Base-by-base conservation (phyloP, 1,284 basidiomycete genomes). In the Puccinia novopanici region DNA sequence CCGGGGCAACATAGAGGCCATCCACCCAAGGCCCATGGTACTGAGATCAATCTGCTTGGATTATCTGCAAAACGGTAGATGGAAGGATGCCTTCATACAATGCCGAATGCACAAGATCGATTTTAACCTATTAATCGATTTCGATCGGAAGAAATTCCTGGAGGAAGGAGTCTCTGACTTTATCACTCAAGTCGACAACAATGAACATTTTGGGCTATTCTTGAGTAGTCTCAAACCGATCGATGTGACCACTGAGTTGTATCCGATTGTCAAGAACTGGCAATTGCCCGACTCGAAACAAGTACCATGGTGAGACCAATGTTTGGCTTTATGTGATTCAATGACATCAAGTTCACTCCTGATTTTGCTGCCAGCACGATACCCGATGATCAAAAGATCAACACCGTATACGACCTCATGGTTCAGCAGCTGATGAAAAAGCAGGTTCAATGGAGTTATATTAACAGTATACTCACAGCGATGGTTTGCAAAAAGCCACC, bases 91-190 rank as follows among this genome's bases (percentile, higher is more conserved):
- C 0, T 95, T 98, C 86, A 86, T 93, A 50, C 90, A 93, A 0
- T 98, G 95, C 86, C 89, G 97, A 54, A 95, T 95, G 84, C 95
- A 99, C 85, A 90, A 97, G 0, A 90, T 99, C 75, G 96, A 98
- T 84, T 89, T 98, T 79, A 94, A 93, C 85, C 88, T 95, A 48
- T 87, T 99, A 37, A 91, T 95, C 78, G 92, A 96, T 82, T 91
- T 95, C 82, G 88, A 93, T 80, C 88, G 90, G 9, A 86, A 86
- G 0, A 87, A 87, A n/a, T 96, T 99, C 86, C 87, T 92, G 84
- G 85, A 87, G 9, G 87, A 89, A 5, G 76, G 76, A 22, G 87
- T 95, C 0, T 82, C 89, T 0, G 86, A 87, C 2, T 95, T 99
- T 82, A 88, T 98, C 4, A 89, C 92, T 67, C 94, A 98, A 86